Evolutionary conservation across 1,284 basidiomycete genomes (phyloP).

Genomic region (Pseudozyma sp.): DNA sequence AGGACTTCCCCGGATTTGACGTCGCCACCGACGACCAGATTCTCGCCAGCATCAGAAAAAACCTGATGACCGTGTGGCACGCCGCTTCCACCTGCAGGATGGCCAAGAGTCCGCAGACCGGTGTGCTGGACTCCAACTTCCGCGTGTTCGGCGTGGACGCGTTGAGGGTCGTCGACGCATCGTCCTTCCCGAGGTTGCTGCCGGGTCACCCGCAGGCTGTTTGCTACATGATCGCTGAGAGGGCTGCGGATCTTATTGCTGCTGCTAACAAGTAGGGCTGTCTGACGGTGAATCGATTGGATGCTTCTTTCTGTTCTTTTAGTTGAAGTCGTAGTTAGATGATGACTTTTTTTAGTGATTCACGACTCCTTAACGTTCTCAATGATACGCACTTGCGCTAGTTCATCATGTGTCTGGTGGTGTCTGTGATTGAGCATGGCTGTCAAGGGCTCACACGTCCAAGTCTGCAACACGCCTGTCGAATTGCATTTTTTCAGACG

Average conservation of each 20-base stretch:
- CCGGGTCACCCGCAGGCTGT: slow-evolving; percentile 57
- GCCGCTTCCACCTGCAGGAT: slow-evolving; percentile 68
- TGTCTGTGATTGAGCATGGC: too few species aligned
- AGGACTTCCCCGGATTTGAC: slow-evolving; percentile 64
- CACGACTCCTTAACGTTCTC: too few species aligned
- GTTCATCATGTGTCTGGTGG: too few species aligned
- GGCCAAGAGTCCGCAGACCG: slow-evolving; percentile 64
- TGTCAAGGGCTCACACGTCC: too few species aligned
- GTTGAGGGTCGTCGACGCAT: slow-evolving; percentile 72
- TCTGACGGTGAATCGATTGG: too few species aligned
- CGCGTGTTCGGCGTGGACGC: slow-evolving; percentile 71
- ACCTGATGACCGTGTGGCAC: slow-evolving; percentile 70
- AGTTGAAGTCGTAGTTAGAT: background rate
- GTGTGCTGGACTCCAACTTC: slow-evolving; percentile 72
- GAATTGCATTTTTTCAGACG: too few species aligned
- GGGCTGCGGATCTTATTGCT: slow-evolving; percentile 36
- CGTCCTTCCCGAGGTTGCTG: slow-evolving; percentile 70
- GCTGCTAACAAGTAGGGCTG: slow-evolving; percentile 20
- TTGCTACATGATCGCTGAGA: slow-evolving; percentile 56
- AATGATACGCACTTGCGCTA: too few species aligned
- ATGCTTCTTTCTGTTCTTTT: background rate
- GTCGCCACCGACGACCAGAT: slow-evolving; percentile 70
- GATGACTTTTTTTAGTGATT: background rate
- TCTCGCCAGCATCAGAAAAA: slow-evolving; percentile 69
- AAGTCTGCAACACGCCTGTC: too few species aligned